Base-by-base conservation (phyloP, 129 eudicot genomes). In the Sambucus nigra region DNA sequence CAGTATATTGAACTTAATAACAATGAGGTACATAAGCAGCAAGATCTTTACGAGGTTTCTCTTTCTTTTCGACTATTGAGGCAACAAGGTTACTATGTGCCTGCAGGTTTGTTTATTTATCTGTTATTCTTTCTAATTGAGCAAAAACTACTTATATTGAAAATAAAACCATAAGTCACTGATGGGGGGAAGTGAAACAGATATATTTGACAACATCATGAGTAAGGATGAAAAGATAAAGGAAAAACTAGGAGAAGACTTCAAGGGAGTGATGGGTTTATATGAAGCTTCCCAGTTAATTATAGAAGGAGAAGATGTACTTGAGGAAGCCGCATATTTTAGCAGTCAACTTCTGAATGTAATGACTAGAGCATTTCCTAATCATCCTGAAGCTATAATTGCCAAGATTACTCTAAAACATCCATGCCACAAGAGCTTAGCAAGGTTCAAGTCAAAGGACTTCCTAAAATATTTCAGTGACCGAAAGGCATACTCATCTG, bases 271-370 rank as follows among this genome's bases (percentile, higher is more conserved):
- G 42, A 25, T 75, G 39, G 80, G 65, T 2, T 57, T 86, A 13
- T 69, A 58, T 61, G 95, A 86, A 61, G 95, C 92, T 2, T 61
- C 92, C 22, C 68, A 78, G 1, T 47, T 70, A 10, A 54, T 73
- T 20, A 38, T 78, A 35, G 61, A 74, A 24, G 84, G 78, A 47
- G 91, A 86, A 59, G 5, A 46, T 20, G 61, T 76, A 46, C 62
- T 84, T 25, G 77, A 76, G 20, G 75, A 66, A 49, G 82, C 88
- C 15, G 71, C 41, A 2, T 57, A 48, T 26, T 69, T 72, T 53
- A 62, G 78, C 24, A 14, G 68, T 38, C n/a, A 60, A 16, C 24
- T 16, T 24, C 80, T 84, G 2, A 44, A 25, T 25, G 51, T 41
- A 41, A 48, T 49, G 32, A 8, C n/a, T 12, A 7, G 69, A 21